phyloP scores from a whole-genome alignment of 768 basidiomycete species.

The Plicaturopsis crispa region DNA sequence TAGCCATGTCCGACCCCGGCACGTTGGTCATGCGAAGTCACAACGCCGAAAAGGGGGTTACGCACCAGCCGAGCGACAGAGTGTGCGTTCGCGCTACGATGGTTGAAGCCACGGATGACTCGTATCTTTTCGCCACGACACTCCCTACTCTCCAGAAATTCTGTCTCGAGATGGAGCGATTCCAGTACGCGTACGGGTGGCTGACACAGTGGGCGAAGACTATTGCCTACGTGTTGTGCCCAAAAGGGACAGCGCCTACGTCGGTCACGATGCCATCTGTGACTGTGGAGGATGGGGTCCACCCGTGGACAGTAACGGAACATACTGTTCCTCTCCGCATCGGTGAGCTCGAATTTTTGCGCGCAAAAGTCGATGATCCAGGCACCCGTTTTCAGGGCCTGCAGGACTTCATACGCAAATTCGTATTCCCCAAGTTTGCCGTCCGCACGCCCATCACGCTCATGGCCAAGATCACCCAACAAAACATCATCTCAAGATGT shows the following conservation, averaged over 20 bases:
- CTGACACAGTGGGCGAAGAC: slow-evolving; percentile 2
- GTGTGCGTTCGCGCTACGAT: slow-evolving; percentile 9
- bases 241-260: too few relatives aligned
- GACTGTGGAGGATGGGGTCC: too few relatives aligned
- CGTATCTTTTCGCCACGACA: slow-evolving; percentile 4
- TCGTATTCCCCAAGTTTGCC: slow-evolving; percentile 3
- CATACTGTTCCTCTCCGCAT: not conserved
- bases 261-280: too few relatives aligned
- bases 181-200: slow-evolving; percentile 9
- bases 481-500: slow-evolving; percentile 3
- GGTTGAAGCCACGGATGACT: slow-evolving; percentile 19
- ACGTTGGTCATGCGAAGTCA: slow-evolving; percentile 1
- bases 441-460: slow-evolving; percentile 2
- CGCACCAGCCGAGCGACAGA: slow-evolving; percentile 9
- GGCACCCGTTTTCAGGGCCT: not conserved
- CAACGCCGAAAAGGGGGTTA: slow-evolving; percentile 1
- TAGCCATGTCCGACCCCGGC: slow-evolving; percentile 5
- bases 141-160: slow-evolving; percentile 1
- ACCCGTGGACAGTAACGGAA: too few relatives aligned
- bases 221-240: too few relatives aligned
- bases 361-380: slow-evolving; percentile 4
- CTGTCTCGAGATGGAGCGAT: slow-evolving; percentile 3
- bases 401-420: slow-evolving; percentile 3
- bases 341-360: not conserved
- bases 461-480: slow-evolving; percentile 1